A percentile compares a stretch with the other conserved stretches of the same genome.
Conservation (phyloP, 306 rosid genomes). For the Cotoneaster glaucophyllus region DNA sequence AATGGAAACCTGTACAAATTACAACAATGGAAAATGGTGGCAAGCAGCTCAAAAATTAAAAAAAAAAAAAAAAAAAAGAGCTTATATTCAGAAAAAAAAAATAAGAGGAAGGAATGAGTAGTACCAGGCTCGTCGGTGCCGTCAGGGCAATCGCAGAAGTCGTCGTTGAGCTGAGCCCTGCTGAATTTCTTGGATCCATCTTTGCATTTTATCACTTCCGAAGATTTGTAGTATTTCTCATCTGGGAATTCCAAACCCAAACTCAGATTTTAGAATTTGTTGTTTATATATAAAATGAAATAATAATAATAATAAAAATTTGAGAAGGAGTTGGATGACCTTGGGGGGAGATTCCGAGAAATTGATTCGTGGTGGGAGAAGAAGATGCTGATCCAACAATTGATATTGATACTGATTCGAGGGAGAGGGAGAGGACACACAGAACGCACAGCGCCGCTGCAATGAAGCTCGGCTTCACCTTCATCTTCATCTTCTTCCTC, state of each 20-base stretch:
- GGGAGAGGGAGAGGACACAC: neutral
- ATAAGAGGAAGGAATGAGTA: slow-evolving; percentile 1
- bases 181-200: slow-evolving; percentile 78
- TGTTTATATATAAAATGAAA: neutral
- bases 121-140: slow-evolving; percentile 98
- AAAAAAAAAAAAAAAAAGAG: neutral
- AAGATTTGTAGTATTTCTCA: slow-evolving; percentile 63
- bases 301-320: neutral
- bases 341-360: slow-evolving; percentile 75
- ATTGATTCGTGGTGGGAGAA: slow-evolving; percentile 29
- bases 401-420: slow-evolving; percentile 9
- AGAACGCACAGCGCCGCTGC: slow-evolving; percentile 14
- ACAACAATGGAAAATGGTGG: neutral
- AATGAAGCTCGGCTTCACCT: slow-evolving; percentile 19
- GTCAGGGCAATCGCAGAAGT: slow-evolving; percentile 88
- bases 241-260: slow-evolving; percentile 30
- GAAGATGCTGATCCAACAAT: slow-evolving; percentile 35
- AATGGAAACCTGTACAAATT: neutral
- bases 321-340: slow-evolving; percentile 29
- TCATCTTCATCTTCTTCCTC: slow-evolving; percentile 12
- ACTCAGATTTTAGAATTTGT: neutral
- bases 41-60: neutral
- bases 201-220: slow-evolving; percentile 60
- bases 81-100: neutral
- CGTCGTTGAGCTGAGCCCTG: slow-evolving; percentile 77